Evolutionary conservation across 345 rosid species (phyloP), one percentile per base, ranked within the genome.

Genomic region (Cardiospermum halicacabum): DNA sequence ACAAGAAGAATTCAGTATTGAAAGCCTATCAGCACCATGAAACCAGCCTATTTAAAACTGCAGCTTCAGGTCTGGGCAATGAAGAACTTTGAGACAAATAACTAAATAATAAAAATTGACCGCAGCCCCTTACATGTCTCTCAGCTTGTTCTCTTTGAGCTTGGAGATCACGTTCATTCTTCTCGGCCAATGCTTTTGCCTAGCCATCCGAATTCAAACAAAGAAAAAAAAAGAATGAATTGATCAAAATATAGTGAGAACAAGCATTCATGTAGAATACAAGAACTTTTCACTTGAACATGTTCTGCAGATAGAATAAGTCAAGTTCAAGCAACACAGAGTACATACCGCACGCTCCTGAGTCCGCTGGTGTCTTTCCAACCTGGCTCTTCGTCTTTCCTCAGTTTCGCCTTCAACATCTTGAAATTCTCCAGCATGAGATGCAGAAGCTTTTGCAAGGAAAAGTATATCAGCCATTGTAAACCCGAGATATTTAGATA

Each of bases 141-240:
- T 94, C 99, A 51, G 87, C 96, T 76, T 93, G 97, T 0, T 93
- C 98, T 72, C 87, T 86, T 74, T 85, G 97, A 62, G 72, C 94
- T 70, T 86, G 94, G 60, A 88, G 96, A 71, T 93, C 98, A 34
- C 97, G 90, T 39, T 93, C 79, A 74, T 90, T 93, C 86, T 91
- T 94, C 78, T 91, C 97, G 58, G 97, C 99, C 61, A 94, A 72
- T 62, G 99, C 99, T 81, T 89, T 89, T 36, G 85, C 92, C 99
- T 94, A 81, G 63, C 73, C 59, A 68, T n/a, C 34, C 31, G 66
- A 53, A 51, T 34, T 55, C 32, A 66, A 10, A 4, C 1, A 32
- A 32, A 32, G 6, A 51, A 54, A 63, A 36, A 65, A 66, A 48
- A 21, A 10, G 15, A 43, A 37, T 5, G 28, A 15, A 30, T 25